These are phyloP conservation scores for Cymodocea nodosa DNA, from an alignment of 116 monocot genomes.

Conservation along the genomic window DNA sequence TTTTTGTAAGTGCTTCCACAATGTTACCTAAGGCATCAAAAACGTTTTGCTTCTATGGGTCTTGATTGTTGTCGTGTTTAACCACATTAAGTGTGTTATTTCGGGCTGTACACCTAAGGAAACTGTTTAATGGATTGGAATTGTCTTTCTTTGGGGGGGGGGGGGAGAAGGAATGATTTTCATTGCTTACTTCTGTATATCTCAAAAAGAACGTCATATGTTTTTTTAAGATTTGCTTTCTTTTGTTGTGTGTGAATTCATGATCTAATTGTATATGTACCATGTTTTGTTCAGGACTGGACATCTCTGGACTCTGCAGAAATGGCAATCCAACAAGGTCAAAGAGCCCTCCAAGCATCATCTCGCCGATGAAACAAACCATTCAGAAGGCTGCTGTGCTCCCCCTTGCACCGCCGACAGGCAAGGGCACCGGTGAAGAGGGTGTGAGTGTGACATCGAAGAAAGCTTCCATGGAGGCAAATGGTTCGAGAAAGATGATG, in stretches of 20 bases:
- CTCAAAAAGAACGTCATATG: too few species aligned
- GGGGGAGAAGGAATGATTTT: too few species aligned
- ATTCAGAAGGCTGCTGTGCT: neutral
- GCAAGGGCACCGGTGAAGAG: neutral
- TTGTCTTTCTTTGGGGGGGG: too few species aligned
- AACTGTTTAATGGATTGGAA: too few species aligned
- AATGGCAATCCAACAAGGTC: neutral
- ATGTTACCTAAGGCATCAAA: too few species aligned
- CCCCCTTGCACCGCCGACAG: neutral
- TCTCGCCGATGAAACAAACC: neutral
- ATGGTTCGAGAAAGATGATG: neutral
- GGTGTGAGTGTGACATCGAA: neutral
- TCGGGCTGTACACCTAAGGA: too few species aligned
- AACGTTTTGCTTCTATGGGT: neutral
- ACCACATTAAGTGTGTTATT: too few species aligned
- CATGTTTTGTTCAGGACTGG: neutral
- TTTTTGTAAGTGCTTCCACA: too few species aligned
- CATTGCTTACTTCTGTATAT: too few species aligned
- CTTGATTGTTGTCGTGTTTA: too few species aligned
- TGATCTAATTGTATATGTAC: neutral
- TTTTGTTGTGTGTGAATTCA: too few species aligned
- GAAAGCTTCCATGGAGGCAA: neutral
- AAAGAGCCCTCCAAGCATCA: conserved; percentile 1
- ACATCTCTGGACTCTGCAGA: neutral
- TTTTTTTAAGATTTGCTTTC: too few species aligned